A percentile compares a stretch with the other conserved stretches of the same genome.
These are phyloP conservation scores for Aspergillus neoniger DNA, from an alignment of 2,329 filamentous ascomycete genomes.

Conservation along the genomic window DNA sequence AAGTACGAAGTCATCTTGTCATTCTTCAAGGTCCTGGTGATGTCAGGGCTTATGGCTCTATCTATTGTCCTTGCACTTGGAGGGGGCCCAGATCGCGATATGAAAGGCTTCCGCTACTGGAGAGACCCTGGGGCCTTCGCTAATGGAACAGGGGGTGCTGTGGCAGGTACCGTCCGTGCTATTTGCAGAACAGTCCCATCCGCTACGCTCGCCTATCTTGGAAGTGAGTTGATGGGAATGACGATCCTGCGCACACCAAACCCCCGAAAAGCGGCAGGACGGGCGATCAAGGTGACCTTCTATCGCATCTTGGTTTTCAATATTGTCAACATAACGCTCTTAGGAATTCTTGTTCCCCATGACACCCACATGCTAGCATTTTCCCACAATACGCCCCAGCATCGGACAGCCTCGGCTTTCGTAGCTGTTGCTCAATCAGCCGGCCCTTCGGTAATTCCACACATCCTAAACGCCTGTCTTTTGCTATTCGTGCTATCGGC, in stretches of 20 bases:
- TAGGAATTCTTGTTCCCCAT: constrained; percentile 77
- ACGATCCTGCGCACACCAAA: constrained; percentile 76
- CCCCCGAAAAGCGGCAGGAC: constrained; percentile 71
- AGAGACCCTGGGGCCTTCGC: constrained; percentile 59
- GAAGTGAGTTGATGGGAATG: constrained; percentile 74
- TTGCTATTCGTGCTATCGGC: constrained; percentile 74
- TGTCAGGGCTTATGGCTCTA: constrained; percentile 65
- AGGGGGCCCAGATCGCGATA: constrained; percentile 62
- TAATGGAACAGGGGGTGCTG: constrained; percentile 32
- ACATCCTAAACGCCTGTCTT: constrained; percentile 72
- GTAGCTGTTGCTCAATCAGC: constrained; percentile 69
- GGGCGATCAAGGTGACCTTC: constrained; percentile 76
- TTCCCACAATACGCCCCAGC: constrained; percentile 40
- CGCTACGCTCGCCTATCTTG: constrained; percentile 75
- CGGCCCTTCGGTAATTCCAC: constrained; percentile 63
- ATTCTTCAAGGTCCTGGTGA: constrained; percentile 67
- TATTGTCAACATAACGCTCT: constrained; percentile 68
- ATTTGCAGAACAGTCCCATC: constrained; percentile 71
- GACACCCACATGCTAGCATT: constrained; percentile 60
- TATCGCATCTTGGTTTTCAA: constrained; percentile 82
- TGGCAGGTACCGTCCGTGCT: constrained; percentile 57
- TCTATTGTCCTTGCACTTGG: constrained; percentile 65
- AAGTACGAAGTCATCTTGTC: constrained; percentile 61
- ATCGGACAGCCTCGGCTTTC: constrained; percentile 67
- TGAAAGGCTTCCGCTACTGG: constrained; percentile 67